phyloP scores from a whole-genome alignment of 1,284 basidiomycete species.

The Ceratobasidium sp. region DNA sequence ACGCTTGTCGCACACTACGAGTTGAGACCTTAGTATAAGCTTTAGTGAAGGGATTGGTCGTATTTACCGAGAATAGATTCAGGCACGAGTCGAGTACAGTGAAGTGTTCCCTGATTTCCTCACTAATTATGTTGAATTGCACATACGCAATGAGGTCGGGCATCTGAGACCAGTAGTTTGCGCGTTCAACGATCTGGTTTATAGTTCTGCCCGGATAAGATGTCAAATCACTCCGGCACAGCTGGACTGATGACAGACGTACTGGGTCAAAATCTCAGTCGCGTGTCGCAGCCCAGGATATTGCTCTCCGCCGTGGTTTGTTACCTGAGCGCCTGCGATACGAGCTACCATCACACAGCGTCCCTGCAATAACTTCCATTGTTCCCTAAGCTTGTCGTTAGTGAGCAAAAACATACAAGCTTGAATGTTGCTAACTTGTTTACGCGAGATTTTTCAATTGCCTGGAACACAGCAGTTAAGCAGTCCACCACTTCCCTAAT shows the following conservation, averaged over 20 bases:
- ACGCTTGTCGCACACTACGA: slow-evolving; percentile 20
- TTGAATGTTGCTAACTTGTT: slow-evolving; percentile 22
- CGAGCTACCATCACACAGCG: slow-evolving; percentile 45
- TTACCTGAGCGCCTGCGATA: slow-evolving; percentile 36
- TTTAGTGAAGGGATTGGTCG: too few species aligned
- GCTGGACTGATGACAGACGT: background rate
- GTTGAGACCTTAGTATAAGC: background rate
- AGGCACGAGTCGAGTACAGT: slow-evolving; percentile 27
- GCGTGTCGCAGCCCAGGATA: slow-evolving; percentile 16
- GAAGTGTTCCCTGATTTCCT: slow-evolving; percentile 24
- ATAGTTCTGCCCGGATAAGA: background rate
- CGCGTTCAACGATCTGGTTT: slow-evolving; percentile 4
- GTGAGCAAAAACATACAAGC: background rate
- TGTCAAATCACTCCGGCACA: background rate
- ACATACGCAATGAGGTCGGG: background rate
- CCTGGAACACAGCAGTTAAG: slow-evolving; percentile 8
- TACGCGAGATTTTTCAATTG: slow-evolving; percentile 8
- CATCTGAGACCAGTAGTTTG: slow-evolving; percentile 15
- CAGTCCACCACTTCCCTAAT: slow-evolving; percentile 18
- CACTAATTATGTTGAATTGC: slow-evolving; percentile 15
- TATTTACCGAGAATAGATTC: slow-evolving; percentile 14
- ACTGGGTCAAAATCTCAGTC: slow-evolving; percentile 7
- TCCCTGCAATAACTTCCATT: slow-evolving; percentile 42
- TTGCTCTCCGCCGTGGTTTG: slow-evolving; percentile 18
- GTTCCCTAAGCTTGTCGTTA: background rate